Evolutionary conservation across 2,329 filamentous ascomycete genomes (phyloP).

Genomic region (Didymella pinodella): DNA sequence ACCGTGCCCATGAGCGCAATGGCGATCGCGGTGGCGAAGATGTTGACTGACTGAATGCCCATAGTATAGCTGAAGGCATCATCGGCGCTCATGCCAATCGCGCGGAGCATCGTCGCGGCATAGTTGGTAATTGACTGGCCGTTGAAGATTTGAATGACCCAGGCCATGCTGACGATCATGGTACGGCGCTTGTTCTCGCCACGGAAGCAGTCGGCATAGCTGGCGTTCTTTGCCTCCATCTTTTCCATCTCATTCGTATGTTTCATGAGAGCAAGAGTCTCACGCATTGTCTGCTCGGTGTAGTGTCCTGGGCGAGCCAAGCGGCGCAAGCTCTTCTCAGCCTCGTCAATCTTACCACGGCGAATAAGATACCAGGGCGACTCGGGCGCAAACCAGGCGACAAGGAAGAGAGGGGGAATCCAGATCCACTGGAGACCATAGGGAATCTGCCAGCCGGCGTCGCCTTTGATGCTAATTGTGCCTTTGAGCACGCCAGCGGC

Average conservation of each 20-base stretch:
- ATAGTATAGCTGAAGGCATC: not conserved
- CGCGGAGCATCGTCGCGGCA: not conserved
- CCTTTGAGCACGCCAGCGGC: conserved; percentile 71
- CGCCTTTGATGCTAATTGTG: conserved; percentile 49
- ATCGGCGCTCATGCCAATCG: not conserved
- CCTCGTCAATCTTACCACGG: conserved; percentile 64
- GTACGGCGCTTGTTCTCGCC: not conserved
- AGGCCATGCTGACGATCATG: not conserved
- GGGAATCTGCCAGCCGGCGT: conserved; percentile 69
- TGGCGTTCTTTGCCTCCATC: not conserved
- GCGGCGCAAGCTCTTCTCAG: conserved; percentile 63
- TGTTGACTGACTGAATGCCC: not conserved
- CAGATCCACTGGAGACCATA: conserved; percentile 78
- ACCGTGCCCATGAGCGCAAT: not conserved
- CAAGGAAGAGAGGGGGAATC: conserved; percentile 69
- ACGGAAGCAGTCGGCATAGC: not conserved
- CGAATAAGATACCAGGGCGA: conserved; percentile 76
- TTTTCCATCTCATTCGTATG: not conserved
- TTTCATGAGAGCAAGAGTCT: not conserved
- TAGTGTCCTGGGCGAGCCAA: conserved; percentile 45
- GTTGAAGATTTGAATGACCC: not conserved
- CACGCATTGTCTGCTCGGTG: not conserved
- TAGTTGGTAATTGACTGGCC: not conserved
- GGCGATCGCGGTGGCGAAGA: not conserved
- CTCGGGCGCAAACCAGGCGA: conserved; percentile 71